Base-by-base conservation (phyloP, 768 basidiomycete genomes). In the Daedalea quercina region DNA sequence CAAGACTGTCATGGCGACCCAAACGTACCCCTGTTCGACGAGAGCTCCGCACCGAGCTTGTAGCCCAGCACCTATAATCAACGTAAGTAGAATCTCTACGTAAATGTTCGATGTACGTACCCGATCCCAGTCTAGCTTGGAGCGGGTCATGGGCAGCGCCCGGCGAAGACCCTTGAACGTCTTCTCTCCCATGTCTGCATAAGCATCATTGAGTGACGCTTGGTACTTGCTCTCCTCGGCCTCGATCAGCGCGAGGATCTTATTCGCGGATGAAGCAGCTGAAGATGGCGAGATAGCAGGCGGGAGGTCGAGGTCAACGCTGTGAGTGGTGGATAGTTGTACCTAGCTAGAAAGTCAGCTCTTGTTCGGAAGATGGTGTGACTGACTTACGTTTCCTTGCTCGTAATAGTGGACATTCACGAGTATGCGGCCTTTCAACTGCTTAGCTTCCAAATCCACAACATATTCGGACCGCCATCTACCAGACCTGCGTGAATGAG, bases 351-450 rank as follows among this genome's bases (percentile, higher is more conserved):
- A 7, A 11, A 3, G 17, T 25, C 31, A 20, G 12, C 9, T 20
- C 13, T 40, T 3, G 19, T 15, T 40, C 17, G 37, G 15, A 4
- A 31, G 28, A 6, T 6, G 15, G 3, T 40, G 19, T 19, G 15
- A 15, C 6, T 15, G 37, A 40, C 83, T 47, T 51, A 94, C 92
- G 65, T 94, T 95, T 59, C 95, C 95, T 65, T 96, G 92, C 67
- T 99, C 96, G 63, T 94, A 98, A 64, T 98, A 98, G 67, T 99
- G 96, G 12, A 97, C 85, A 61, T 93, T 89, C 42, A 90, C 79
- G 8, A 85, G 73, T 15, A 96, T 80, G 60, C 74, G 80, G 0
- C 93, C 94, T n/a, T 70, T 67, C 4, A 96, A 74, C 54, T 69
- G 76, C 50, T 79, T 78, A 37, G 78, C 73, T 17, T 75, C 77